Evolutionary conservation across 208 protist genomes (phyloP).

Genomic region (Naegleria lovaniensis): DNA sequence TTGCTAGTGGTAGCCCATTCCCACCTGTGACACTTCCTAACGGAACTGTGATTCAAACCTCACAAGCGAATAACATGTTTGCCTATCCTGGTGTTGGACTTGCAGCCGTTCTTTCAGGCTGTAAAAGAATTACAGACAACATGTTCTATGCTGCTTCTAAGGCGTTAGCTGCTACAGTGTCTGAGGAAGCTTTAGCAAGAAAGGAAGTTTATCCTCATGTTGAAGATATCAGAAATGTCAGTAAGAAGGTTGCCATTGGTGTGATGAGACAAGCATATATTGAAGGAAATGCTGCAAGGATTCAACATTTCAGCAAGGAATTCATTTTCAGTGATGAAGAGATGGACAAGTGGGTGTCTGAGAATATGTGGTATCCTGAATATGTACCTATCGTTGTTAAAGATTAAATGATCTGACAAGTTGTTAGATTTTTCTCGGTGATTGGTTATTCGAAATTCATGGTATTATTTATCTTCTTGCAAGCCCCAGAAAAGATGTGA

Average conservation of each 20-base stretch:
- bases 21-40: conserved; percentile 61
- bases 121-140: conserved; percentile 31
- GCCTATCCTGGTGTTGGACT: conserved; percentile 89
- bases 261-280: neutral
- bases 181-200: neutral
- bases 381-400: neutral
- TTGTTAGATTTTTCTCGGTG: too few relatives aligned
- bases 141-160: conserved; percentile 15
- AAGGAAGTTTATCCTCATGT: neutral
- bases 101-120: conserved; percentile 45
- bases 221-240: neutral
- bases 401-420: neutral
- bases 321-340: neutral
- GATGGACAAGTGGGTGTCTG: neutral
- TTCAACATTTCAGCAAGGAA: neutral
- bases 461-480: too few relatives aligned
- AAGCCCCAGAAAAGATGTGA: too few relatives aligned
- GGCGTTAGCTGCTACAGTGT: neutral
- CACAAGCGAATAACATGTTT: conserved; percentile 95
- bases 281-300: neutral
- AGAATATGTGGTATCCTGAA: neutral
- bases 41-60: conserved; percentile 63
- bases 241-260: neutral
- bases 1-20: conserved; percentile 91
- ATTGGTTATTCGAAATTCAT: too few relatives aligned